Evolutionary conservation across 2,329 filamentous ascomycete species (phyloP).

Genomic region (Fusarium musae): DNA sequence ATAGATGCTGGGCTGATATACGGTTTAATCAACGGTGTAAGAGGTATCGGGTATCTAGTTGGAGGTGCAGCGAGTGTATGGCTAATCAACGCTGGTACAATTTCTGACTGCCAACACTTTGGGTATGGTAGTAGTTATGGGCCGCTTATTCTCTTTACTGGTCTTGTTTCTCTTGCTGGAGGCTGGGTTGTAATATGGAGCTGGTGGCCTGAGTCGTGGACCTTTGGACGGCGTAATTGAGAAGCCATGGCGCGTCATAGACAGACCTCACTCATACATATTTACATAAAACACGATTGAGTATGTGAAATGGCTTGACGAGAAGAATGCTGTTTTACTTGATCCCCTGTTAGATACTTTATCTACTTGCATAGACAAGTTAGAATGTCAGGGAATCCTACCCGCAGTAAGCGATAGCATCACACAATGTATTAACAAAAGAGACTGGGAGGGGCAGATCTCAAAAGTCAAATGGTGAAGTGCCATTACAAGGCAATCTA

Average conservation of each 20-base stretch:
- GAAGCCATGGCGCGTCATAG: too few relatives aligned
- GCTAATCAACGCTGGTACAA: background rate
- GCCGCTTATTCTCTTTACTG: background rate
- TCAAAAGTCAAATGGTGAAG: accelerated
- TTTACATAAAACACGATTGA: background rate
- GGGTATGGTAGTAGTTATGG: background rate
- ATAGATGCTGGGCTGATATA: background rate
- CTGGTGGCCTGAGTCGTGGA: background rate
- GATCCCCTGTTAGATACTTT: too few relatives aligned
- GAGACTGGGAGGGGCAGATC: accelerated
- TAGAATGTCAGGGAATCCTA: background rate
- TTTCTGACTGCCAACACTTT: background rate
- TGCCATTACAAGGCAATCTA: background rate
- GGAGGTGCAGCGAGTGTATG: background rate
- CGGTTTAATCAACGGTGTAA: background rate
- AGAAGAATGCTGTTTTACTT: background rate
- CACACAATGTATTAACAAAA: background rate
- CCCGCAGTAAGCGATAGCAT: background rate
- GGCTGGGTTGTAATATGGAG: background rate
- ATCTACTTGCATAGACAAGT: background rate
- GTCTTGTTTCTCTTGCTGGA: background rate
- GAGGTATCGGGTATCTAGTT: background rate
- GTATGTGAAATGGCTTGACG: accelerated
- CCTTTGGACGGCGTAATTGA: background rate
- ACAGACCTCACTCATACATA: accelerated